phyloP scores from a whole-genome alignment of 805 yeast species.

The Blastobotrys robertii region DNA sequence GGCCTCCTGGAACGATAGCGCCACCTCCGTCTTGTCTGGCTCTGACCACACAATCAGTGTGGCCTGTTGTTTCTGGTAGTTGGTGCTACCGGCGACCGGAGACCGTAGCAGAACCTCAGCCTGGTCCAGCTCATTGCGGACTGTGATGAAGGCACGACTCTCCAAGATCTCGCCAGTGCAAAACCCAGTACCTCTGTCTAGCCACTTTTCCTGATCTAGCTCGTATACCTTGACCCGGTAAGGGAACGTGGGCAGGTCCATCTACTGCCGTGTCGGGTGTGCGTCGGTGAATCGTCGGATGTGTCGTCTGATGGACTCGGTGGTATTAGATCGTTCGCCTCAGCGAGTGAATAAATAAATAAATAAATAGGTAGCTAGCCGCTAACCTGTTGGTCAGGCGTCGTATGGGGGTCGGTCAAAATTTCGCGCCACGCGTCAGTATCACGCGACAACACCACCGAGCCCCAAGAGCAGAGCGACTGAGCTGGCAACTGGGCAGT shows the following conservation, averaged over 20 bases:
- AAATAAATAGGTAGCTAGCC: background rate
- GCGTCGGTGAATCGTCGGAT: background rate
- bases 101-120: constrained; percentile 53
- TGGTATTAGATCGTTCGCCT: too few relatives aligned
- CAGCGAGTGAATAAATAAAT: background rate
- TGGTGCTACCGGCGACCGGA: constrained; percentile 60
- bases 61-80: constrained; percentile 89
- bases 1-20: constrained; percentile 84
- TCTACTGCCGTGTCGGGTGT: background rate
- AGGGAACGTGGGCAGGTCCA: constrained; percentile 35
- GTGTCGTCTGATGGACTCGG: background rate
- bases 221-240: constrained; percentile 88
- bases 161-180: constrained; percentile 56
- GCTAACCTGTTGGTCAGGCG: too few relatives aligned
- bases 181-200: constrained; percentile 86
- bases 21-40: constrained; percentile 55
- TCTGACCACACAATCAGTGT: constrained; percentile 94
- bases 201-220: constrained; percentile 75
- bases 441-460: background rate
- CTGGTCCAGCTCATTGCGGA: constrained; percentile 57
- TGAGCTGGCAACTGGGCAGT: too few relatives aligned
- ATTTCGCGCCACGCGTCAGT: background rate
- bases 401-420: background rate
- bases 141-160: constrained; percentile 42
- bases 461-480: background rate